These are phyloP conservation scores for Orbilia quercus DNA, from an alignment of 2,329 filamentous ascomycete species.

Conservation along the genomic window DNA sequence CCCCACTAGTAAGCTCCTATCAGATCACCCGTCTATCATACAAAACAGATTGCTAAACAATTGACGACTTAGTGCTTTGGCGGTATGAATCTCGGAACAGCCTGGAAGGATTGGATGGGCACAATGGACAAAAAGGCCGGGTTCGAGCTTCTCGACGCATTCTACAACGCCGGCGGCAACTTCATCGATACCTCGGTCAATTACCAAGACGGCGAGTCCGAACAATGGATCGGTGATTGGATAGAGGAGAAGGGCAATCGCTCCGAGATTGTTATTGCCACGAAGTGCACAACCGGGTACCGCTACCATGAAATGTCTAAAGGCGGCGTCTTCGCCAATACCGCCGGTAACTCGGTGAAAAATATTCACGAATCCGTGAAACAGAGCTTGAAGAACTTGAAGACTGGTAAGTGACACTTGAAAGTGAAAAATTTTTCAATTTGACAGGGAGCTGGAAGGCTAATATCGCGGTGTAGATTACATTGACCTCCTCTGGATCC, in stretches of 20 bases:
- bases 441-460: neutral
- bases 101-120: conserved; percentile 72
- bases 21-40: neutral
- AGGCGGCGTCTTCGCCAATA: conserved; percentile 67
- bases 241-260: conserved; percentile 73
- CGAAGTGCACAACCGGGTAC: conserved; percentile 75
- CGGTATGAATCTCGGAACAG: conserved; percentile 73
- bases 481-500: conserved; percentile 74
- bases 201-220: conserved; percentile 74
- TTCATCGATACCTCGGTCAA: conserved; percentile 79
- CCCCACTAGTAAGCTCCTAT: conserved; percentile 67
- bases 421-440: neutral
- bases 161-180: conserved; percentile 74
- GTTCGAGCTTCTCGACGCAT: conserved; percentile 75
- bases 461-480: conserved; percentile 68
- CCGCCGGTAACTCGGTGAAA: conserved; percentile 72
- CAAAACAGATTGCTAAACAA: conserved; percentile 61
- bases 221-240: conserved; percentile 77
- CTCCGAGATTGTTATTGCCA: conserved; percentile 76
- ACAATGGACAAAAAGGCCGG: conserved; percentile 72
- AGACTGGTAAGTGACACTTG: conserved; percentile 60
- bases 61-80: conserved; percentile 66
- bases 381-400: conserved; percentile 70
- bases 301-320: conserved; percentile 63
- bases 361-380: conserved; percentile 70